Base-by-base conservation (phyloP, 768 basidiomycete genomes). In the Termitomyces sp. region DNA sequence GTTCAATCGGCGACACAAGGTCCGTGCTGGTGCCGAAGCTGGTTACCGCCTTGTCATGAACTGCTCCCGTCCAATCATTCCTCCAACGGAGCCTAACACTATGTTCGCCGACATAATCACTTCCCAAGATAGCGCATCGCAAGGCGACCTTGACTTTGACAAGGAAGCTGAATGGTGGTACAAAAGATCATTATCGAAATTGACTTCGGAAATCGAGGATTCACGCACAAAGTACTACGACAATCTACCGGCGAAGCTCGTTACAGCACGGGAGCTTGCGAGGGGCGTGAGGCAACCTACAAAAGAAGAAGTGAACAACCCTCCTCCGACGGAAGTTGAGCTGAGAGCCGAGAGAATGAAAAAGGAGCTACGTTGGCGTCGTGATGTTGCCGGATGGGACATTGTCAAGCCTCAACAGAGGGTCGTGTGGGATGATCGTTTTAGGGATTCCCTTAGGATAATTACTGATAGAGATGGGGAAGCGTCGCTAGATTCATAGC, bases 261-360 rank as follows among this genome's bases (percentile, higher is more conserved):
- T 76, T 24, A 82, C 79, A 1, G 92, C 93, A 24, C 85, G 95
- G 20, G 87, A 84, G 47, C 80, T 97, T 14, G 83, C 88, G 8
- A 80, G 82, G 8, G 86, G 91, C 2, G 82, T 80, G 32, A 81
- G 94, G 13, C 88, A 93, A 64, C 85, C 88, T n/a, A 96, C 93
- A 14, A 90, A 89, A 67, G 91, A 89, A 58, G 96, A 98, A 71
- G 65, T 72, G 44, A 79, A 78, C 14, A 82, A 88, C 64, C 91
- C 93, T 2, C 92, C 94, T 4, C 86, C 85, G 30, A 94, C 89
- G 1, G 93, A 98, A 73, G 88, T 91, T 22, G 92, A 97, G 68
- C 77, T 98, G 56, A 84, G 89, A 45, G 88, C 88, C 39, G 94
- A 98, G 73, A 79, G 96, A 63, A 70, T 94, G 70, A 88, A 89